These are phyloP conservation scores for Pseudocercospora fuligena DNA, from an alignment of 2,329 filamentous ascomycete genomes.

Conservation along the genomic window DNA sequence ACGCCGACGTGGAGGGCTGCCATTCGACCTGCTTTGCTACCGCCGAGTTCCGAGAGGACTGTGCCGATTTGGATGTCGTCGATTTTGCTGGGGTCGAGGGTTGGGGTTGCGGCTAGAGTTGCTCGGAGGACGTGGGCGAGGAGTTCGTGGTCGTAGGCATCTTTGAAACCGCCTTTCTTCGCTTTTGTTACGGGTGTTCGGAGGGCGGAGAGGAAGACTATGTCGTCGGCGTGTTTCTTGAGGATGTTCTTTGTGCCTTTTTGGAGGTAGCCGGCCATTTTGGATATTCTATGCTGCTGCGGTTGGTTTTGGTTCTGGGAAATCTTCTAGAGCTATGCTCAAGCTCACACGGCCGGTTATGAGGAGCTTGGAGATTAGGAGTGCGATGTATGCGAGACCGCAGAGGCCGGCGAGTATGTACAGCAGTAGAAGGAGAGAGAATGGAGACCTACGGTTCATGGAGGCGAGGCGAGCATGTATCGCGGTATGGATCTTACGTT, in stretches of 20 bases:
- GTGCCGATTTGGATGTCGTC: constrained; percentile 87
- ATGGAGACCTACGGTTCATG: constrained; percentile 15
- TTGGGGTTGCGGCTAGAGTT: constrained; percentile 73
- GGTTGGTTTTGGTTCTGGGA: not conserved
- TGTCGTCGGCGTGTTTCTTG: constrained; percentile 76
- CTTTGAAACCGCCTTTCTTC: constrained; percentile 81
- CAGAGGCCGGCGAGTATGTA: not conserved
- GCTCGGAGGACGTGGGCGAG: constrained; percentile 70
- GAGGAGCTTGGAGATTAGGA: constrained; percentile 2
- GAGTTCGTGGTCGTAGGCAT: constrained; percentile 89
- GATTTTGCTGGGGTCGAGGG: constrained; percentile 70
- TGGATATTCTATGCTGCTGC: not conserved
- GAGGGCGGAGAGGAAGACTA: constrained; percentile 87
- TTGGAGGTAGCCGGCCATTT: constrained; percentile 37
- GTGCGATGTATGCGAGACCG: not conserved
- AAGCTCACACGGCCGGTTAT: constrained; percentile 11
- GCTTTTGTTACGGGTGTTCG: constrained; percentile 85
- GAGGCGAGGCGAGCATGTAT: not conserved
- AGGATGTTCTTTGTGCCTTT: constrained; percentile 75
- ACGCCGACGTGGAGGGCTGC: constrained; percentile 84
- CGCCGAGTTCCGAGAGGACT: constrained; percentile 88
- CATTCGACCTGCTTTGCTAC: constrained; percentile 89
- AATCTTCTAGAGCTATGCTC: constrained; percentile 10
- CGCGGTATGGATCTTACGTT: not conserved
- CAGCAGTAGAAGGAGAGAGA: constrained; percentile 3